Evolutionary conservation across 139 green algal species (phyloP), one percentile per base, ranked within the genome.

Genomic region (Dunaliella primolecta): DNA sequence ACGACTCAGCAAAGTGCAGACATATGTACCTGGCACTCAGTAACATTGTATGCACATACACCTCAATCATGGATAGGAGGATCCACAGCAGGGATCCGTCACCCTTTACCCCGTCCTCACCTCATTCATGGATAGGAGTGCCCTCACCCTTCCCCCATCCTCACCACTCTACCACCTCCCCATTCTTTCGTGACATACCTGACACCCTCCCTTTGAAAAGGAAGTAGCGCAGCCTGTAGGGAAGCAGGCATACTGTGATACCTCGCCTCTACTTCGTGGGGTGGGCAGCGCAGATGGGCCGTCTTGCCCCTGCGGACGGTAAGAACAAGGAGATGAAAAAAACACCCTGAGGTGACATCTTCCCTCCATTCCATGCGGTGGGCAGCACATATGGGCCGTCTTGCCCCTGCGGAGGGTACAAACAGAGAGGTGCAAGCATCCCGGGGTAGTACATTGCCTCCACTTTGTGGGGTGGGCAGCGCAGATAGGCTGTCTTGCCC

Each of bases 161-260:
- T 72, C 7, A 64, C 24, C 38, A 23, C 7, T 83, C 30, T 3
- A 30, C 3, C 29, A 84, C 30, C 32, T 38, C 7, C 56, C 29
- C 3, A 75, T 11, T 29, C 35, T 37, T 25, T 46, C 30, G 3
- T 2, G 11, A 71, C n/a, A 78, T 31, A 36, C 71, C 46, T 32
- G 70, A 31, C 35, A 31, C 21, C 21, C 15, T 35, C 20, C 1
- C 37, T 75, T 86, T 95, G 92, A 77, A 94, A 94, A 34, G 90
- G 89, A 87, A 95, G 87, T 29, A 95, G 89, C 2, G 92, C 92
- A 1, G 23, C 27, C 25, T 81, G 55, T 84, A 98, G 87, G 56
- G 87, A 84, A 0, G 38, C 34, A 0, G 95, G 94, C 85, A 96
- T 90, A 33, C 76, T 38, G 31, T 71, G 37, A 34, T 93, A 90